Conservation (phyloP, 2,329 filamentous ascomycete genomes). For the Paraphaeosphaeria minitans region DNA sequence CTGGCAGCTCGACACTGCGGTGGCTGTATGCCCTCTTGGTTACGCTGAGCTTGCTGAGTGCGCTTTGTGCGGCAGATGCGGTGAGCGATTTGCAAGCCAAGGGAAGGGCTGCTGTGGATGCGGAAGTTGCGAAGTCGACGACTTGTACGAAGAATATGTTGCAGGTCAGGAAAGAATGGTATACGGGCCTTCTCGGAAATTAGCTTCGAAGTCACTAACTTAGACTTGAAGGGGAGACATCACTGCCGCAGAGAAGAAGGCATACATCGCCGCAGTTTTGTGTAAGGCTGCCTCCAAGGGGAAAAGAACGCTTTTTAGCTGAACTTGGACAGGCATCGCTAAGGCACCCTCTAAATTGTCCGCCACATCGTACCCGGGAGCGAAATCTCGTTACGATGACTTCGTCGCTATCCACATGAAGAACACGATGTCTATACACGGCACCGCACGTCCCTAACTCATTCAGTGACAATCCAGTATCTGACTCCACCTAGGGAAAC, state of each 20-base stretch:
- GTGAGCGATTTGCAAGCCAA: slow-evolving; percentile 34
- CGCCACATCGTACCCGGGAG: slow-evolving; percentile 36
- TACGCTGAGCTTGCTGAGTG: slow-evolving; percentile 24
- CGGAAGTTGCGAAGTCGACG: slow-evolving; percentile 31
- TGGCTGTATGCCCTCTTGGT: slow-evolving; percentile 31
- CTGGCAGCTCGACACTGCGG: slow-evolving; percentile 14
- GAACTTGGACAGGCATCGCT: slow-evolving; percentile 22
- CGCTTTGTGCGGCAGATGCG: slow-evolving; percentile 32
- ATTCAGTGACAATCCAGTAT: neutral
- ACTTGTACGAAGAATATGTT: slow-evolving; percentile 41
- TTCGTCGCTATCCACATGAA: slow-evolving; percentile 47
- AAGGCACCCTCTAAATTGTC: slow-evolving; percentile 30
- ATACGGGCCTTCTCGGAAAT: neutral
- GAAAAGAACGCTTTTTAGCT: neutral
- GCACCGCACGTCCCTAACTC: slow-evolving; percentile 26
- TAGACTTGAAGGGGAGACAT: slow-evolving; percentile 32
- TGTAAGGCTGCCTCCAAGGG: slow-evolving; percentile 21
- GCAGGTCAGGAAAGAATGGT: slow-evolving; percentile 39
- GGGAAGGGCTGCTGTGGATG: slow-evolving; percentile 34
- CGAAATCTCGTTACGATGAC: slow-evolving; percentile 43
- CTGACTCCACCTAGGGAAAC: slow-evolving; percentile 28
- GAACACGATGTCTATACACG: slow-evolving; percentile 41
- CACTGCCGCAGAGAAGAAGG: slow-evolving; percentile 35
- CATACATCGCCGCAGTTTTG: slow-evolving; percentile 45
- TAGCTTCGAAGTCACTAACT: slow-evolving; percentile 9